These are phyloP conservation scores for Artomyces pyxidatus DNA, from an alignment of 768 basidiomycete genomes.

Conservation along the genomic window DNA sequence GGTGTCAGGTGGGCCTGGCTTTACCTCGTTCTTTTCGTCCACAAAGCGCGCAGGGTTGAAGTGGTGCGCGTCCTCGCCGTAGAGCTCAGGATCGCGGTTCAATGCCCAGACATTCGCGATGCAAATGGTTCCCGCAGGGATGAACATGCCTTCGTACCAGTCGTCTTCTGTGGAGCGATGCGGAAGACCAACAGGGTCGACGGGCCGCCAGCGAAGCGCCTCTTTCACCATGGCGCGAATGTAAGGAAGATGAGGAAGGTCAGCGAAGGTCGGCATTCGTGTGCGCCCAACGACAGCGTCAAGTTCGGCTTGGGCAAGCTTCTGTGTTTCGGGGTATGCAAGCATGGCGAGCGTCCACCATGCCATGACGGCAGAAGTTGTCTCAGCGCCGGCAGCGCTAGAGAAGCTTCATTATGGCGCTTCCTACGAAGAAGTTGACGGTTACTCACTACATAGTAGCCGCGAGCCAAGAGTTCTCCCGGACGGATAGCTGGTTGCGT, in stretches of 20 bases:
- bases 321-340: conserved; percentile 12
- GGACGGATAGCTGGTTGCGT: not conserved
- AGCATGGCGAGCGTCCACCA: conserved; percentile 11
- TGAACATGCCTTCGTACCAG: conserved; percentile 10
- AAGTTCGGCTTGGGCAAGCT: conserved; percentile 12
- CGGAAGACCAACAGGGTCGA: conserved; percentile 7
- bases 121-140: conserved; percentile 3
- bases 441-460: conserved; percentile 5
- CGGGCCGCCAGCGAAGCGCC: conserved; percentile 8
- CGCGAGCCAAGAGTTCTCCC: conserved; percentile 6
- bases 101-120: conserved; percentile 8
- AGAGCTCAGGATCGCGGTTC: conserved; percentile 8
- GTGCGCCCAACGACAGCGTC: conserved; percentile 14
- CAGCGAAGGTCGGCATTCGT: conserved; percentile 11
- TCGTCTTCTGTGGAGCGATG: conserved; percentile 11
- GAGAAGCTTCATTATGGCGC: not conserved
- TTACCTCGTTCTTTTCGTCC: not conserved
- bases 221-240: conserved; percentile 12
- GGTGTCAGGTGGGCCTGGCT: conserved; percentile 2
- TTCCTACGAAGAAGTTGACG: not conserved
- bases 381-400: conserved; percentile 15
- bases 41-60: conserved; percentile 6
- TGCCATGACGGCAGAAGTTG: conserved; percentile 10
- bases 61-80: conserved; percentile 1
- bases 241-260: conserved; percentile 7